Evolutionary conservation across 352 stramenopile genomes (phyloP), one percentile per base, ranked within the genome.

Genomic region (Elongisporangium anandrum): DNA sequence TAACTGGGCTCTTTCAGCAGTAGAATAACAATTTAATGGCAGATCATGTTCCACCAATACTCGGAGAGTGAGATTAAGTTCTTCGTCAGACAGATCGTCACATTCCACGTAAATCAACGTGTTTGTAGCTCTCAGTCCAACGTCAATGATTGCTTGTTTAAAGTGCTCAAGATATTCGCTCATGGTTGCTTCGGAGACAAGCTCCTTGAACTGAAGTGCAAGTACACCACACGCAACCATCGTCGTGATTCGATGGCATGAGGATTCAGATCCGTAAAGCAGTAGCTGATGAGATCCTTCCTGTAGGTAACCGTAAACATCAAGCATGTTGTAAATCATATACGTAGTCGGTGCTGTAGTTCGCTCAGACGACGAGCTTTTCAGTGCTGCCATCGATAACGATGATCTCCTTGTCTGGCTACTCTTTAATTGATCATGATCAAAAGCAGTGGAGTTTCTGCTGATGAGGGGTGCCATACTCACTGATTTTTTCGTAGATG

Each of bases 101-200:
- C 76, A 83, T 13, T 86, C 79, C 4, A 72, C 55, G 50, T 80
- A 91, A 12, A 91, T 24, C 26, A 89, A 54, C 0, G 73, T 86
- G 47, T 85, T 68, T 2, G 66, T 74, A 3, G 72, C 66, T 39
- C 77, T 82, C 0, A 85, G 64, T 13, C 75, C 81, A 3, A 75
- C 66, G 3, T 84, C 65, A 19, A 91, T 61, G 23, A 89, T 58
- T 10, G 72, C 63, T 0, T 52, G 19, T 29, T 88, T 89, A n/a
- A 91, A 47, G 10, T 73, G 56, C 20, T 87, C 70, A 4, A 78
- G 39, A 41, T 82, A 88, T 41, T 74, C 70, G 5, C 17, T 20
- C 8, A 69, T 38, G 23, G 53, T 66, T 10, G 81, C 47, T 20
- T 75, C 63, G 0, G 76, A 52, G 5, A 61, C 64, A 3, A 85